These are phyloP conservation scores for Xylariaceae sp. DNA, from an alignment of 2,329 filamentous ascomycete genomes.

Conservation along the genomic window DNA sequence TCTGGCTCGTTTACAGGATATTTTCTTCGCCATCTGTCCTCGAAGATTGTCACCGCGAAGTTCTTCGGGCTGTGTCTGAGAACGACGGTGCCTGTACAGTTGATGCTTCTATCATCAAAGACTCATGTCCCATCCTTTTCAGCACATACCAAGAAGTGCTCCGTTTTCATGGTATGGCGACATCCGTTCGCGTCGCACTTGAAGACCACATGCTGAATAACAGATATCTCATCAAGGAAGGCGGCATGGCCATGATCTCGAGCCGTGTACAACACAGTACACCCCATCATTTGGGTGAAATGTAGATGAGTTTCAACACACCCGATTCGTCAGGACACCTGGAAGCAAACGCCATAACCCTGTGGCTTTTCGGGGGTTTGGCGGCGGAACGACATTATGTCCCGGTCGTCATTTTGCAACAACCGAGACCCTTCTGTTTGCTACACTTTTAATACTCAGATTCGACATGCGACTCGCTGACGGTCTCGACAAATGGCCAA, in stretches of 20 bases:
- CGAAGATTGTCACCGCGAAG: constrained; percentile 12
- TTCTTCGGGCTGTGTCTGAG: constrained; percentile 4
- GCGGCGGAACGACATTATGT: constrained; percentile 9
- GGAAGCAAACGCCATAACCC: constrained; percentile 6
- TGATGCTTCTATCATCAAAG: constrained; percentile 5
- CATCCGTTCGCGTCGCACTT: constrained; percentile 1
- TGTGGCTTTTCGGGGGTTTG: constrained; percentile 11
- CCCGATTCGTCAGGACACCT: constrained; percentile 2
- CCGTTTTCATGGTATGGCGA: constrained; percentile 7
- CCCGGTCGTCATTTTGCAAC: constrained; percentile 14
- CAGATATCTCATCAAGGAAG: constrained; percentile 12
- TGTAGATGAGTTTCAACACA: constrained; percentile 6
- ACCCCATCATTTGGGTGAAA: constrained; percentile 4
- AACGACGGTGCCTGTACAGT: constrained; percentile 3
- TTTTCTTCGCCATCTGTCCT: constrained; percentile 13
- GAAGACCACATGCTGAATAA: constrained; percentile 14
- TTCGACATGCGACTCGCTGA: constrained; percentile 3
- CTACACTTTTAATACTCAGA: constrained; percentile 3
- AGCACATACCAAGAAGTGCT: constrained; percentile 9
- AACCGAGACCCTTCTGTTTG: constrained; percentile 12
- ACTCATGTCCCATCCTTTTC: constrained; percentile 8
- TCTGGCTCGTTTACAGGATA: constrained; percentile 15
- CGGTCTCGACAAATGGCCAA: neutral
- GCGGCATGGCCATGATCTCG: constrained; percentile 7
- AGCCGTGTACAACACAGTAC: constrained; percentile 8